Conservation (phyloP, 1,139 yeast species). For the Magnusiomyces suaveolens region DNA sequence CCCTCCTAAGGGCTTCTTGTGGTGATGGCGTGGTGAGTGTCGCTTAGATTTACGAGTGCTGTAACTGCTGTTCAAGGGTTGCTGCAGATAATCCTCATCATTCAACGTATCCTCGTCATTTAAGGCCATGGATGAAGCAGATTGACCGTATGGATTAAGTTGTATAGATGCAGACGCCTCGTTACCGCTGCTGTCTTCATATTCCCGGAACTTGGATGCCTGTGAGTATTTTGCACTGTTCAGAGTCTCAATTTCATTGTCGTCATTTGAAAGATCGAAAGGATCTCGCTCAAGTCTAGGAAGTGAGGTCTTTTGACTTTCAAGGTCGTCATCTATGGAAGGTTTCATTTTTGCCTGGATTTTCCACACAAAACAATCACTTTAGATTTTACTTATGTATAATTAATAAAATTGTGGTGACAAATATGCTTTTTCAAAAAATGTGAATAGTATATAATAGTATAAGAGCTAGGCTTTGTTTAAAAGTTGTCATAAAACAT, state of each 20-base stretch:
- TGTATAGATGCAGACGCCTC: too few relatives aligned
- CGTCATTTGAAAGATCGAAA: conserved; percentile 1
- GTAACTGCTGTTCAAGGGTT: neutral
- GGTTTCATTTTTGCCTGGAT: neutral
- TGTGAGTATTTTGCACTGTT: conserved; percentile 1
- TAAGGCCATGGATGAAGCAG: too few relatives aligned
- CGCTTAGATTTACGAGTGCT: neutral
- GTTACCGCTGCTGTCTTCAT: too few relatives aligned
- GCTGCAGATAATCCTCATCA: neutral
- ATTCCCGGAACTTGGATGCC: neutral
- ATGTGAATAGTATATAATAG: too few relatives aligned
- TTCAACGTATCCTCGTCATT: neutral
- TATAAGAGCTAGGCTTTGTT: too few relatives aligned
- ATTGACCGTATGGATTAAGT: too few relatives aligned
- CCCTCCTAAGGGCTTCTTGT: neutral
- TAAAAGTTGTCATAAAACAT: too few relatives aligned
- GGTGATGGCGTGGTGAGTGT: neutral
- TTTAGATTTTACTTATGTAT: neutral
- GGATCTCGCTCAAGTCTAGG: conserved; percentile 3
- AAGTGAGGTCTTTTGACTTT: neutral
- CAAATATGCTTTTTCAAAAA: too few relatives aligned
- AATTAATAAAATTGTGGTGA: too few relatives aligned
- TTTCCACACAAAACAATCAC: neutral
- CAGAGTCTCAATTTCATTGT: conserved; percentile 2
- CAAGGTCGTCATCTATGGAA: neutral